phyloP scores from a whole-genome alignment of 225 moss, liverwort and hornwort species.

The Anthoceros angustus region DNA sequence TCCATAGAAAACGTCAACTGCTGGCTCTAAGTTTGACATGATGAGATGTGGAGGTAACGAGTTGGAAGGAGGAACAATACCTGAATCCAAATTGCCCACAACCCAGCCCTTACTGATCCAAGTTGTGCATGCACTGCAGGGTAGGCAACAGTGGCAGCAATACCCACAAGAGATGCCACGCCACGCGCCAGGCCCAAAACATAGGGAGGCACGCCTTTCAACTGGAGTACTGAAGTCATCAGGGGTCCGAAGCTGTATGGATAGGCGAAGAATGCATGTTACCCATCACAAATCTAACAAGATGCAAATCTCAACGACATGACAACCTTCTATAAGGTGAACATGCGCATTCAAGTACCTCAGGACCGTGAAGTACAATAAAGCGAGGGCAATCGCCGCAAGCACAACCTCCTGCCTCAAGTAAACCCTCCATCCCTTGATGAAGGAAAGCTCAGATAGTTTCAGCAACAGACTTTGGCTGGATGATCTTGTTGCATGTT shows the following conservation, averaged over 20 bases:
- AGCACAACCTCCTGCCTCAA: slow-evolving; percentile 67
- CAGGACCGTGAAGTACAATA: slow-evolving; percentile 89
- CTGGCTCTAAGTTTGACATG: not conserved
- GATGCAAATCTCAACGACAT: not conserved
- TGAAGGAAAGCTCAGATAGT: slow-evolving; percentile 27
- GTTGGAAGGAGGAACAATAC: slow-evolving; percentile 11
- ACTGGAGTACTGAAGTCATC: slow-evolving; percentile 78
- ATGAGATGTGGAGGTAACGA: not conserved
- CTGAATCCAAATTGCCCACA: slow-evolving; percentile 98
- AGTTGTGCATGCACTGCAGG: slow-evolving; percentile 64
- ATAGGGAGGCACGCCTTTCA: slow-evolving; percentile 81
- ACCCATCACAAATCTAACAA: not conserved
- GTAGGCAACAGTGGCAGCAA: slow-evolving; percentile 67
- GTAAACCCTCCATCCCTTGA: slow-evolving; percentile 65
- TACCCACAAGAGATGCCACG: slow-evolving; percentile 60
- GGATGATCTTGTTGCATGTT: slow-evolving; percentile 4
- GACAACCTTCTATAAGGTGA: not conserved
- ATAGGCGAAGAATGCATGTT: not conserved
- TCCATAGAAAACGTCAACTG: not conserved
- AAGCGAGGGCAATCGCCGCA: slow-evolving; percentile 62
- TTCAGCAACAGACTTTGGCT: slow-evolving; percentile 18
- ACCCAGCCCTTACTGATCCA: slow-evolving; percentile 64
- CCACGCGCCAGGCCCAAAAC: slow-evolving; percentile 74
- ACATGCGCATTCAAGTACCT: slow-evolving; percentile 23
- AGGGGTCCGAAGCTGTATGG: slow-evolving; percentile 74